Percentiles rank a stretch among this genome's conserved stretches.
Evolutionary conservation across 371 early-diverging fungal genomes (phyloP).

Genomic region (Syncephalastrum racemosum): DNA sequence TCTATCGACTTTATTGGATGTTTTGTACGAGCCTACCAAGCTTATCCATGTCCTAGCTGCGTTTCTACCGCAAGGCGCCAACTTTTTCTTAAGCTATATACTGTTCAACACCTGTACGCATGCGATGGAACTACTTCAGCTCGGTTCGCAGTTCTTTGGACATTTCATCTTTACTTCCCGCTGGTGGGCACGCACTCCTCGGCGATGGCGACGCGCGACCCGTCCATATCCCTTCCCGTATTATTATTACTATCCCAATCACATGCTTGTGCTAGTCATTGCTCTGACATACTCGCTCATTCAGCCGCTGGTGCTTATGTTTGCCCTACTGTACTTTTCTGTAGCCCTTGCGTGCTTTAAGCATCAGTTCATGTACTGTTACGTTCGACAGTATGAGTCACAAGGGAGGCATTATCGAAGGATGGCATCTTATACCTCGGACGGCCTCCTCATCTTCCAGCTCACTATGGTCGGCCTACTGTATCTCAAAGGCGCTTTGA

Average conservation of each 20-base stretch:
- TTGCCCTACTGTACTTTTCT: constrained; percentile 75
- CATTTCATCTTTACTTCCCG: constrained; percentile 47
- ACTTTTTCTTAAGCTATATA: constrained; percentile 80
- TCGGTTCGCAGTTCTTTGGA: constrained; percentile 59
- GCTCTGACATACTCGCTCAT: constrained; percentile 86
- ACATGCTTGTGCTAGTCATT: constrained; percentile 80
- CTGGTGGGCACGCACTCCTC: constrained; percentile 66
- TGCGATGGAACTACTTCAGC: constrained; percentile 71
- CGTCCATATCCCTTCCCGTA: constrained; percentile 65
- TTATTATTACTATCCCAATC: constrained; percentile 70
- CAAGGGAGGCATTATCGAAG: constrained; percentile 76
- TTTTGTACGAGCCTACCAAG: constrained; percentile 61
- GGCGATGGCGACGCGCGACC: constrained; percentile 59
- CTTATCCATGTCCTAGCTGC: constrained; percentile 69
- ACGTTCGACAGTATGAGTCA: constrained; percentile 83
- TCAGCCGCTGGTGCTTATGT: constrained; percentile 81
- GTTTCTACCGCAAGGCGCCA: constrained; percentile 68
- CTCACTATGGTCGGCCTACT: constrained; percentile 78
- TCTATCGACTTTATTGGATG: constrained; percentile 69
- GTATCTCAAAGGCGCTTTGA: constrained; percentile 58
- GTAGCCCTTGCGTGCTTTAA: constrained; percentile 78
- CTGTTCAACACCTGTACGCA: constrained; percentile 70
- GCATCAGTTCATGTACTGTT: constrained; percentile 81
- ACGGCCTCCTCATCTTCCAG: constrained; percentile 84
- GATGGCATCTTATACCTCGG: constrained; percentile 74